phyloP scores from a whole-genome alignment of 1,284 basidiomycete genomes.

The Cerrena zonata region DNA sequence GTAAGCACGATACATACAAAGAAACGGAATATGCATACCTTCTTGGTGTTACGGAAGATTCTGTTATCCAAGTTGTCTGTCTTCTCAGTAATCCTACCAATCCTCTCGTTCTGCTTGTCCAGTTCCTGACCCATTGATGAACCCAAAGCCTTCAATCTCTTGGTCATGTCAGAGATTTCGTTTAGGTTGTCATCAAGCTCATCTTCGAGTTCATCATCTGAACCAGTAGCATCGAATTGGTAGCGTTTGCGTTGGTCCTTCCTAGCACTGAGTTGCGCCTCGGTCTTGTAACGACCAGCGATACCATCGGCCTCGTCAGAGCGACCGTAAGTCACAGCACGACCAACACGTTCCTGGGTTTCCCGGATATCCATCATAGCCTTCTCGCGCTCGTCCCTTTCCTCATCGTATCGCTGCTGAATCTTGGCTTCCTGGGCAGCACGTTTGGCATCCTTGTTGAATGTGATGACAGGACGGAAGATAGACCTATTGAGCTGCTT shows the following conservation, averaged over 20 bases:
- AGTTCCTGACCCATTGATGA: conserved; percentile 80
- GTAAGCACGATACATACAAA: conserved; percentile 6
- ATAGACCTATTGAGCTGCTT: conserved; percentile 92
- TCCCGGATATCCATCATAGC: conserved; percentile 82
- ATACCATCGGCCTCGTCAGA: conserved; percentile 46
- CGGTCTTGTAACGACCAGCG: conserved; percentile 40
- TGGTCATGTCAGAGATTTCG: conserved; percentile 79
- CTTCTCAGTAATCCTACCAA: conserved; percentile 68
- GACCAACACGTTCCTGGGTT: conserved; percentile 80
- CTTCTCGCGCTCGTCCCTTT: conserved; percentile 80
- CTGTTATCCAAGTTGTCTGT: conserved; percentile 57
- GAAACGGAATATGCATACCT: conserved; percentile 37
- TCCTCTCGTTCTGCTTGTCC: conserved; percentile 68
- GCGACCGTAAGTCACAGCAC: conserved; percentile 60
- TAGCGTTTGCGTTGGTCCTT: conserved; percentile 78
- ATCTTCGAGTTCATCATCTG: conserved; percentile 93
- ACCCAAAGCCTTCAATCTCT: conserved; percentile 80
- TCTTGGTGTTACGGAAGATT: conserved; percentile 66
- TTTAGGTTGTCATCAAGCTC: conserved; percentile 84
- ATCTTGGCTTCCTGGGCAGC: conserved; percentile 87
- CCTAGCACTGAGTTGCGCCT: conserved; percentile 42
- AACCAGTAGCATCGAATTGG: conserved; percentile 91
- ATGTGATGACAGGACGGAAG: conserved; percentile 86
- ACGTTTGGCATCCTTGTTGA: conserved; percentile 89
- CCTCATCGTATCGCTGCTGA: conserved; percentile 82